These are phyloP conservation scores for Coniophora puteana DNA, from an alignment of 1,284 basidiomycete genomes.

Conservation along the genomic window DNA sequence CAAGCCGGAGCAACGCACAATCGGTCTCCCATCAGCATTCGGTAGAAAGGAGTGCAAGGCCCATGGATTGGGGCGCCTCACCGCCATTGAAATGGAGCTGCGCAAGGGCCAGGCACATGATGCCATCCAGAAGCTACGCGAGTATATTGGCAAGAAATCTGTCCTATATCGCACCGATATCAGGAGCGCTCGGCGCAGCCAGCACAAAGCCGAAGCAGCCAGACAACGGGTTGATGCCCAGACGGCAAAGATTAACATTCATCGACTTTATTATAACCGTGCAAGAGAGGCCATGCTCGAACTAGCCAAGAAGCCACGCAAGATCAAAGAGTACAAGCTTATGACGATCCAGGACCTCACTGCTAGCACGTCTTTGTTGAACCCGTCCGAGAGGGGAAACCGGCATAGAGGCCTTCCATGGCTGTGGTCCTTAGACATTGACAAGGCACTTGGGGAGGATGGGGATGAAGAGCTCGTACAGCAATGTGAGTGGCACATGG, in stretches of 20 bases:
- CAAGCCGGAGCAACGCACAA: no score
- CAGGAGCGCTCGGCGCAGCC: slow-evolving; percentile 8
- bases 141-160: slow-evolving; percentile 5
- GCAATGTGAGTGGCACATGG: slow-evolving; percentile 8
- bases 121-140: not conserved
- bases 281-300: slow-evolving; percentile 2
- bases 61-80: slow-evolving; percentile 1
- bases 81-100: slow-evolving; percentile 1
- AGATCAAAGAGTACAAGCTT: not conserved
- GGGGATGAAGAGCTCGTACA: slow-evolving; percentile 4
- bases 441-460: no score
- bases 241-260: slow-evolving; percentile 7
- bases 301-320: not conserved
- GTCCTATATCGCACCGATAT: slow-evolving; percentile 4
- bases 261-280: slow-evolving; percentile 4
- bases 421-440: slow-evolving; percentile 7
- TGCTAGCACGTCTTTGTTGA: slow-evolving; percentile 13
- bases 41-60: not conserved
- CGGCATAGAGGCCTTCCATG: slow-evolving; percentile 10
- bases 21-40: not conserved
- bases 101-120: slow-evolving; percentile 5
- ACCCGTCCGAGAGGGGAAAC: slow-evolving; percentile 10
- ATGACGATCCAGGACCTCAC: slow-evolving; percentile 7
- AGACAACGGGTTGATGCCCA: no score
- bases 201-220: not conserved